These are phyloP conservation scores for Eucalyptus camaldulensis DNA, from an alignment of 345 rosid species.

Conservation along the genomic window DNA sequence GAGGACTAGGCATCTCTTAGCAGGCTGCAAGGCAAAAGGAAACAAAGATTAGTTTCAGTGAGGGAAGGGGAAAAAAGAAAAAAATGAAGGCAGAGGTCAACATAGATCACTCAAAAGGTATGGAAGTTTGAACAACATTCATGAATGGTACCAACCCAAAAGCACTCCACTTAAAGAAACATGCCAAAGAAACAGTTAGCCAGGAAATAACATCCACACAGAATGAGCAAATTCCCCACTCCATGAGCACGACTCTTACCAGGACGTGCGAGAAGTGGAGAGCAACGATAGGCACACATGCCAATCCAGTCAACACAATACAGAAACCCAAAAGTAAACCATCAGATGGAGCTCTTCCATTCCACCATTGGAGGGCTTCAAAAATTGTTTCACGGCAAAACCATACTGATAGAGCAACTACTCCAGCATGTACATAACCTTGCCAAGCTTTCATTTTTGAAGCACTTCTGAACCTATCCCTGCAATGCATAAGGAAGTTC, in stretches of 20 bases:
- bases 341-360: constrained; percentile 89
- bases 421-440: constrained; percentile 78
- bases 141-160: background rate
- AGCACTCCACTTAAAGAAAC: background rate
- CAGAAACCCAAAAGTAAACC: constrained; percentile 92
- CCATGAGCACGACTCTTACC: constrained; percentile 28
- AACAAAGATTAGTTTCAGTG: background rate
- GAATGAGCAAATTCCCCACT: background rate
- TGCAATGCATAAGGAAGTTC: constrained; percentile 21
- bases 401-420: constrained; percentile 87
- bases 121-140: background rate
- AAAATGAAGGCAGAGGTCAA: background rate
- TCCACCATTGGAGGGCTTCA: constrained; percentile 97
- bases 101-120: background rate
- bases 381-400: constrained; percentile 93
- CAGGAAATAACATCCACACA: background rate
- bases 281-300: constrained; percentile 83
- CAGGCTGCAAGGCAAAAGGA: constrained; percentile 40
- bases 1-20: constrained; percentile 84
- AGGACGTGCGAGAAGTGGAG: constrained; percentile 87
- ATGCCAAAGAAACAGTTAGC: background rate
- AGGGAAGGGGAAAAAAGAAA: background rate
- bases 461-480: constrained; percentile 73
- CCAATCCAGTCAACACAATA: constrained; percentile 71
- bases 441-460: constrained; percentile 98